Evolutionary conservation across 129 eudicot species (phyloP).

Genomic region (Pulicaria dysenterica): DNA sequence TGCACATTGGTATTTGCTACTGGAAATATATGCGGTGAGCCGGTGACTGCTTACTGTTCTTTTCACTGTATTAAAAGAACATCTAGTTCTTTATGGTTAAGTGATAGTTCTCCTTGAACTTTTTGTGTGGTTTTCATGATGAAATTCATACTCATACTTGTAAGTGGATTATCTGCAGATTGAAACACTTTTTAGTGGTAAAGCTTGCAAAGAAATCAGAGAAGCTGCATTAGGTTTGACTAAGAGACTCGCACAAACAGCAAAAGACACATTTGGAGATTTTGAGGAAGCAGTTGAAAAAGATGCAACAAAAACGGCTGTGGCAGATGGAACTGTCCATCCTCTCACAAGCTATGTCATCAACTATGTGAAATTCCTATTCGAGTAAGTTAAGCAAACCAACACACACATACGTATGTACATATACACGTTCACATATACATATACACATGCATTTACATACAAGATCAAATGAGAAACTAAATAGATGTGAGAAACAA

Average conservation of each 20-base stretch:
- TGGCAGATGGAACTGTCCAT: slow-evolving; percentile 94
- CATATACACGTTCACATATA: neutral
- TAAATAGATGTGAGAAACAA: neutral
- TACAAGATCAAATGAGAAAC: neutral
- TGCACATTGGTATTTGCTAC: neutral
- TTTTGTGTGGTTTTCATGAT: neutral
- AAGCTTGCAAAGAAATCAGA: slow-evolving; percentile 83
- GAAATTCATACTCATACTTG: neutral
- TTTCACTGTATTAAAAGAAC: neutral
- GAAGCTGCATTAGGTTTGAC: slow-evolving; percentile 88
- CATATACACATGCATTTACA: neutral
- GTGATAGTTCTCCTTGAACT: neutral
- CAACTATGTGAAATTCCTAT: slow-evolving; percentile 93
- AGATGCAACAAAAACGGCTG: slow-evolving; percentile 96
- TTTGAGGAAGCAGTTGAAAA: slow-evolving; percentile 99
- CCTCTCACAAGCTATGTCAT: slow-evolving; percentile 98
- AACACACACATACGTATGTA: neutral
- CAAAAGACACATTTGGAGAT: slow-evolving; percentile 93
- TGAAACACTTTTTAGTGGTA: slow-evolving; percentile 76
- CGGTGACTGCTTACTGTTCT: neutral
- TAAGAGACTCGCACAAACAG: slow-evolving; percentile 90
- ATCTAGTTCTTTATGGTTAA: no score
- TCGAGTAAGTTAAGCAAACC: slow-evolving; percentile 65
- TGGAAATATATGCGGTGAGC: neutral
- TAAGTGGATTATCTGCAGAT: slow-evolving; percentile 52